Base-by-base conservation (phyloP, 305 asterid species). In the Rubia tinctorum region DNA sequence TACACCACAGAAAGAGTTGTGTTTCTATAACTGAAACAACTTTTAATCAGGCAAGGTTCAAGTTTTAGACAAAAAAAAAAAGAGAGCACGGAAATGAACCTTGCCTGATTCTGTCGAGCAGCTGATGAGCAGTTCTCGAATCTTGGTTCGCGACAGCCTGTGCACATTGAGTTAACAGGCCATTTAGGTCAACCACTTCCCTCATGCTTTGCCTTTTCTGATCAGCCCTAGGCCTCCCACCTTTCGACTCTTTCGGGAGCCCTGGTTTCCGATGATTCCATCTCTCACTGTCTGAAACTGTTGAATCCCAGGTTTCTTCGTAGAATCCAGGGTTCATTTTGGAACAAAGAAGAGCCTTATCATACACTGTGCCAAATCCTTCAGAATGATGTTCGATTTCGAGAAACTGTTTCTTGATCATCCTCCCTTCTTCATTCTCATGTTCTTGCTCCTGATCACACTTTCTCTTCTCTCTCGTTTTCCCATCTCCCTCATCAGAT, bases 141-240 rank as follows among this genome's bases (percentile, higher is more conserved):
- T 83, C 83, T 18, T 47, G 55, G 42, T 22, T 62, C 1, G 81
- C 74, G 7, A 80, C 77, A 3, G 82, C 76, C 39, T 78, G 75
- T 69, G 84, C 84, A 71, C 84, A 77, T 20, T 66, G 80, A 53
- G 64, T 47, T 69, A 80, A 66, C 6, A 83, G 77, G 65, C 58
- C 66, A 56, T 78, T 70, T 7, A 83, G 58, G 62, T 83, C 86
- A 69, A 78, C 80, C 12, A 77, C 63, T 68, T 77, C 80, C 77
- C 61, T 75, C 34, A 76, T 43, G 68, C 25, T 56, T 6, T 13
- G 60, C 25, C 25, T 73, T 56, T 18, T 74, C 37, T 64, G 66
- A 68, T 75, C 66, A 27, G 76, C 74, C 60, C 61, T 30, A 1
- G 85, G 85, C 73, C 85, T 72, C 40, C 86, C 86, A 43, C 71